Percentiles rank a stretch among this genome's conserved stretches.
phyloP scores from a whole-genome alignment of 176 grass and related monocot species.

The Avena eriantha region DNA sequence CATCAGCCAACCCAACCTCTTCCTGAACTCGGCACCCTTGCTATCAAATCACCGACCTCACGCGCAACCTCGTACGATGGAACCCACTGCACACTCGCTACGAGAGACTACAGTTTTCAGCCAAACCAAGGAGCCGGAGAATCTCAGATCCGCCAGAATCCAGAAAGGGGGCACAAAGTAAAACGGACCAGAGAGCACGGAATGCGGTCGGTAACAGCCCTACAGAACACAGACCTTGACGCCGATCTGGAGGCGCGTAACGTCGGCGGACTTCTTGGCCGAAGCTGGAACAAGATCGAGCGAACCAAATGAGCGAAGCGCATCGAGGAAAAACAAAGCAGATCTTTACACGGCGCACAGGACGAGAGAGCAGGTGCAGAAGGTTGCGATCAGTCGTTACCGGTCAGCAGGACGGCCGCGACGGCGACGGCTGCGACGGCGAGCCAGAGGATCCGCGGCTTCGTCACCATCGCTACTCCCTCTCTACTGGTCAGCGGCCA shows the following conservation, averaged over 20 bases:
- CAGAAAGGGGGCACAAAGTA: neutral
- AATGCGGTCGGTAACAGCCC: neutral
- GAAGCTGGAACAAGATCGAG: slow-evolving; percentile 55
- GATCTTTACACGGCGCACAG: neutral
- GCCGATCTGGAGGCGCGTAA: slow-evolving; percentile 90
- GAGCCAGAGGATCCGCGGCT: slow-evolving; percentile 50
- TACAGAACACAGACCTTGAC: slow-evolving; percentile 57
- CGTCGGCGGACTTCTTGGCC: slow-evolving; percentile 79
- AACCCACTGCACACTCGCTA: neutral
- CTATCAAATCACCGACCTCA: neutral
- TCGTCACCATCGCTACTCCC: slow-evolving; percentile 44
- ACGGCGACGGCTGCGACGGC: slow-evolving; percentile 38
- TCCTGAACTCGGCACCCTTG: neutral
- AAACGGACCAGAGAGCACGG: neutral
- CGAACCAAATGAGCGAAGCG: slow-evolving; percentile 9
- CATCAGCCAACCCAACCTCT: neutral
- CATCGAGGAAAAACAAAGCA: neutral
- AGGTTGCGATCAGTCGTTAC: slow-evolving; percentile 35
- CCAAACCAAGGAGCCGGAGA: neutral
- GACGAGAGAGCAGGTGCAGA: neutral
- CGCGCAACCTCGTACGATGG: neutral
- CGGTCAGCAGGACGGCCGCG: slow-evolving; percentile 44
- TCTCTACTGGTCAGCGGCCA: neutral
- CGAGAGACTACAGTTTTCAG: neutral
- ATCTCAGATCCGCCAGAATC: slow-evolving; percentile 34